Conservation (phyloP, 257 asterid species). For the Nicotiana obtusifolia region DNA sequence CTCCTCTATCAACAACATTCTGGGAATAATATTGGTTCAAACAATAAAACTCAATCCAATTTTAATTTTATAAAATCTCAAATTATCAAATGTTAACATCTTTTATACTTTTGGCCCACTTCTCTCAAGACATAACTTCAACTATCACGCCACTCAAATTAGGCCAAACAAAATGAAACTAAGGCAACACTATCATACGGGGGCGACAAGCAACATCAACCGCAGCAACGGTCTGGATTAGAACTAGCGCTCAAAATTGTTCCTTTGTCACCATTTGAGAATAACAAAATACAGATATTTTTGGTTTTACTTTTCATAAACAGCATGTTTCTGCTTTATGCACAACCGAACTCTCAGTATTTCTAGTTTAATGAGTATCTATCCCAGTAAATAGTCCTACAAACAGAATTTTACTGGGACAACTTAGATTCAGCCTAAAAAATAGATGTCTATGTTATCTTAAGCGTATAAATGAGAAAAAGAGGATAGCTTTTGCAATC, state of each 20-base stretch:
- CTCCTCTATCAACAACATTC: neutral
- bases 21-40: neutral
- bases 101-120: neutral
- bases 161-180: neutral
- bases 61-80: neutral
- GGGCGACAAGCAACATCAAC: neutral
- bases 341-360: neutral
- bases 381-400: neutral
- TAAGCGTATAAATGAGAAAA: neutral
- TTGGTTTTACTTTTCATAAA: neutral
- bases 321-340: neutral
- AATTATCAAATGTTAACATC: neutral
- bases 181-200: neutral
- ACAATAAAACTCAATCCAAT: neutral
- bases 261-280: neutral
- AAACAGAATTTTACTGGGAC: neutral
- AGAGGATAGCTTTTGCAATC: neutral
- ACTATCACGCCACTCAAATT: neutral
- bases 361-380: neutral
- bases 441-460: neutral
- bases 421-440: neutral
- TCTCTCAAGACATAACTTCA: neutral
- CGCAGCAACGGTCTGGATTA: neutral
- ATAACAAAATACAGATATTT: neutral
- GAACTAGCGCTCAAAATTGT: neutral